A percentile compares a stretch with the other conserved stretches of the same genome.
These are phyloP conservation scores for Xerocomus cyaneibrunnescens DNA, from an alignment of 1,284 basidiomycete species.

Conservation along the genomic window DNA sequence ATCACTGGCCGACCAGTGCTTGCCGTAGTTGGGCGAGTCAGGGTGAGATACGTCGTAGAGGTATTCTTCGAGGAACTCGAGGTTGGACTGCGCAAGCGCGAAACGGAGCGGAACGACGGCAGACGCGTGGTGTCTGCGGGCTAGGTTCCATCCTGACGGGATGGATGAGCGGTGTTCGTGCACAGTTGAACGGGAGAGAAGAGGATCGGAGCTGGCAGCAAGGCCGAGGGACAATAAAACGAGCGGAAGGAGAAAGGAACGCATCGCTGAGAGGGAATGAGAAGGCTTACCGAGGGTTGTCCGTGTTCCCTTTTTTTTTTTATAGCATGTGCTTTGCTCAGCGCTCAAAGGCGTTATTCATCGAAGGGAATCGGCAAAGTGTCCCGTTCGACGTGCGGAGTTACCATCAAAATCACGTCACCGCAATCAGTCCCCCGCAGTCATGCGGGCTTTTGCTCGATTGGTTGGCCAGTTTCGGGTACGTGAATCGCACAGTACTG, in stretches of 20 bases:
- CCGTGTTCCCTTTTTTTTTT: background rate
- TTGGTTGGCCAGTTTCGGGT: too few species aligned
- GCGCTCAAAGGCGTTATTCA: too few species aligned
- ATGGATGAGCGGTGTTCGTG: constrained; percentile 38
- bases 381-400: too few species aligned
- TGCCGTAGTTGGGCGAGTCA: constrained; percentile 44
- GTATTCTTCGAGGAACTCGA: constrained; percentile 39
- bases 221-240: constrained; percentile 24
- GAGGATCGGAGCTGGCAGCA: constrained; percentile 14
- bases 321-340: background rate
- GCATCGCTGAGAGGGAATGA: constrained; percentile 11
- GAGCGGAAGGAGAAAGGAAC: constrained; percentile 26
- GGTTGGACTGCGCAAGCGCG: constrained; percentile 44
- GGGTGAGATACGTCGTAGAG: constrained; percentile 48
- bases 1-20: constrained; percentile 44
- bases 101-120: constrained; percentile 42
- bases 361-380: too few species aligned
- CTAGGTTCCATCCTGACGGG: constrained; percentile 38
- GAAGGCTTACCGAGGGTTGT: background rate
- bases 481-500: too few species aligned
- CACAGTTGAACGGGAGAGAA: constrained; percentile 12
- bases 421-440: too few species aligned
- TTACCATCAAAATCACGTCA: too few species aligned
- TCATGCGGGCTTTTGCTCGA: too few species aligned
- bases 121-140: constrained; percentile 31